Base-by-base conservation (phyloP, 148 eudicot genomes). In the Linanthus parryae region DNA sequence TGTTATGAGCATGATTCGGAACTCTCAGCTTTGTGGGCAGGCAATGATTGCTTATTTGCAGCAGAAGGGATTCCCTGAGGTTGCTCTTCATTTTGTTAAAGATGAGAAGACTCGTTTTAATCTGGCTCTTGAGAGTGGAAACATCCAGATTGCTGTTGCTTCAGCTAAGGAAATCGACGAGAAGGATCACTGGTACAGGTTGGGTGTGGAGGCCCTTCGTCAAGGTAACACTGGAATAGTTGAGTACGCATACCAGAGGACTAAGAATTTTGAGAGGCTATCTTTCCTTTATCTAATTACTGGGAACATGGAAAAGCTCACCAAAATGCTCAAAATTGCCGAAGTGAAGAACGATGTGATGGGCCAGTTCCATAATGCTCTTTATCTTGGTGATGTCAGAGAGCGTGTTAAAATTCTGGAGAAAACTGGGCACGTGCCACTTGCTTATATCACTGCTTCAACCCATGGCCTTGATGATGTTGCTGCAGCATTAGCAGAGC, bases 61-160 rank as follows among this genome's bases (percentile, higher is more conserved):
- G 77, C 97, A 90, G 66, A 90, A 90, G 57, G 97, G 97, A n/a
- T 90, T 86, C 60, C 97, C 97, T 8, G 95, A 90, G 61, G 95
- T 90, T 64, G 97, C 95, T 60, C 97, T 90, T 31, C 95, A 90
- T 78, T 86, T 90, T 71, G 97, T 83, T 15, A 90, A 86, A 68
- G 97, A 90, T 28, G 86, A 83, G 68, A 74, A 67, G 60, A 80
- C 92, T 47, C 81, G 87, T 45, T 84, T 84, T 48, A 77, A 77
- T 66, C 63, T 80, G 46, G 87, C 87, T 37, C 48, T 84, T 38
- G 87, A 77, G 52, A 74, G 92, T 65, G 91, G 91, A 15, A 83
- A 80, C 43, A 75, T 84, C 28, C 87, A 84, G 63, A 77, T 70
- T 57, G 92, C 87, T 1, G 87, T 80, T 56, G 87, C 87, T 49